Percentiles rank a stretch among this genome's conserved stretches.
phyloP scores from a whole-genome alignment of 345 rosid genomes.

The Camelina hispida region DNA sequence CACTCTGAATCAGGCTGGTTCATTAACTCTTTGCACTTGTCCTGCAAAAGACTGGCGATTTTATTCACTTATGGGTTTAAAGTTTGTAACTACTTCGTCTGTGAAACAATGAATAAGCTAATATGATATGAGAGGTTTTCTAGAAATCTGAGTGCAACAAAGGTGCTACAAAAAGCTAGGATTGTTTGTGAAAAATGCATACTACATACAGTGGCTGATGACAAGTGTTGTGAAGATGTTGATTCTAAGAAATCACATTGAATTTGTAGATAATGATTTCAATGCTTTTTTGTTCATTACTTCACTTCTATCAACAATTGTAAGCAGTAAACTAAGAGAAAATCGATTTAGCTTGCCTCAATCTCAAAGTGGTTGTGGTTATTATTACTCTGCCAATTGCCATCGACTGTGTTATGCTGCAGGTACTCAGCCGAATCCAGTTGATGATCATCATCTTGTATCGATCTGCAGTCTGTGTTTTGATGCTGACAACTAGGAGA shows the following conservation, averaged over 20 bases:
- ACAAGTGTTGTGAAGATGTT: conserved; percentile 43
- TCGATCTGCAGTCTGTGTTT: conserved; percentile 43
- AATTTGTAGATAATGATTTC: conserved; percentile 28
- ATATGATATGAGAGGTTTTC: background rate
- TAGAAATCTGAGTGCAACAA: background rate
- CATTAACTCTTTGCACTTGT: conserved; percentile 33
- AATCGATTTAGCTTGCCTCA: conserved; percentile 51
- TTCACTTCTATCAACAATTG: conserved; percentile 16
- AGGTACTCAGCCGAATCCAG: conserved; percentile 43
- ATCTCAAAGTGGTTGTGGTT: conserved; percentile 42
- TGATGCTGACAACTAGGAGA: conserved; percentile 40
- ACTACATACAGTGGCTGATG: conserved; percentile 41
- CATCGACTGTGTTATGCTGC: conserved; percentile 44
- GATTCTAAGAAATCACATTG: conserved; percentile 28
- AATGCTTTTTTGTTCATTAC: background rate
- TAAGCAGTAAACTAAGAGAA: conserved; percentile 27
- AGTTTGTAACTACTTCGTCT: background rate
- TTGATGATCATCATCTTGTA: conserved; percentile 31
- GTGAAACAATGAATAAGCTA: background rate
- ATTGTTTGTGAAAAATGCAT: conserved; percentile 39
- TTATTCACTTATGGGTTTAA: conserved; percentile 12
- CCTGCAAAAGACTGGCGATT: conserved; percentile 43
- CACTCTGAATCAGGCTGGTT: conserved; percentile 58
- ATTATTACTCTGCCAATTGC: conserved; percentile 44
- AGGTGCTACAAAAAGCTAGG: conserved; percentile 19